Evolutionary conservation across 1,284 basidiomycete genomes (phyloP), one percentile per base, ranked within the genome.

Genomic region (Sporisorium iseilematis-ciliati): DNA sequence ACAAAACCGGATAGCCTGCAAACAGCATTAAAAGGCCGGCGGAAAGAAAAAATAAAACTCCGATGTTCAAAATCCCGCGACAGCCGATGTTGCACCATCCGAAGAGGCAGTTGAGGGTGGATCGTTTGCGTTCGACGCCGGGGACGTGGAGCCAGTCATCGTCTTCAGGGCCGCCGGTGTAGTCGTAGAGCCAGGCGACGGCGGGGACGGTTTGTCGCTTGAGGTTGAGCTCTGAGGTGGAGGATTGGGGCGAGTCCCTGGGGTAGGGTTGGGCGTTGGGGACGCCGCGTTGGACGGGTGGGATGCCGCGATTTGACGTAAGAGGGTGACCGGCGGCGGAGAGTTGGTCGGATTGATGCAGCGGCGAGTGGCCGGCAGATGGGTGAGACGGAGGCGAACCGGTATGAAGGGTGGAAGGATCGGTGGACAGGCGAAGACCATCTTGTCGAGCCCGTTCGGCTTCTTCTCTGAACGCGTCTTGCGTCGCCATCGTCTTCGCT

Each of bases 1-100:
- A 40, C 62, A 81, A 46, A 43, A 84, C 69, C 4, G 82, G 82
- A 49, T 84, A 84, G 10, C 82, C 82, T 1, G 78, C 74, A 42
- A 84, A 84, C 31, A 84, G 67, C 75, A 78, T 80, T n/a, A 84
- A 49, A 11, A 83, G 50, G 35, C 57, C 75, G 1, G 50, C n/a
- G 2, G 63, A 56, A 18, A 84, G 58, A n/a, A 82, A 20, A 14
- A 75, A 41, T 18, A 82, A 53, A 0, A 78, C 78, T 5, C 69
- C 65, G n/a, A 81, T 49, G 54, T 84, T 83, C 31, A 80, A 55
- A 1, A 79, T 25, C 1, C 80, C 82, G 4, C 78, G 63, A 42
- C 57, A 18, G 16, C 61, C 60, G 21, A 57, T 48, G 18, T 55
- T 55, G 40, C 35, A 55, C 41, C 29, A 55, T 3, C 51, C 51